Evolutionary conservation across 148 eudicot genomes (phyloP).

Genomic region (Polygonum maritimum): DNA sequence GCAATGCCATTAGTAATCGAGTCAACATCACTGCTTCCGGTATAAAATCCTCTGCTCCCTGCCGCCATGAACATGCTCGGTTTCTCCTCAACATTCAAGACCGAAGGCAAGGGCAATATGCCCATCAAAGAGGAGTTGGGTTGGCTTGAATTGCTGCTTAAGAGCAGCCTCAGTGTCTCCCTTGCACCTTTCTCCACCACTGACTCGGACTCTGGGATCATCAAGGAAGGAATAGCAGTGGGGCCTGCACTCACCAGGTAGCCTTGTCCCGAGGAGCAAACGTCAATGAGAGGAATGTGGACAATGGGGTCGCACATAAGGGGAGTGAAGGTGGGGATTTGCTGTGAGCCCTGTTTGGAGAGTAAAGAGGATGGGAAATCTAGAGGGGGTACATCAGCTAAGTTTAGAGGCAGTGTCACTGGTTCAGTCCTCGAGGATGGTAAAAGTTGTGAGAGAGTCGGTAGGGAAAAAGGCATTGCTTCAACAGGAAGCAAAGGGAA

Average conservation of each 20-base stretch:
- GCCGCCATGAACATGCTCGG: conserved; percentile 35
- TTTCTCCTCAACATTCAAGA: conserved; percentile 29
- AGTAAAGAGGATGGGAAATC: conserved; percentile 52
- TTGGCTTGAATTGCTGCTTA: conserved; percentile 38
- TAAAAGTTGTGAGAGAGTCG: conserved; percentile 64
- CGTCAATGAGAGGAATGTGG: conserved; percentile 72
- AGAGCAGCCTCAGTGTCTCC: conserved; percentile 71
- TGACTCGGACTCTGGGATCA: conserved; percentile 51
- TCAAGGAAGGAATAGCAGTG: conserved; percentile 41
- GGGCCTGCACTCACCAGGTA: conserved; percentile 84
- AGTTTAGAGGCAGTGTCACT: conserved; percentile 31
- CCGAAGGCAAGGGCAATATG: conserved; percentile 23
- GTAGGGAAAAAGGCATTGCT: conserved; percentile 33
- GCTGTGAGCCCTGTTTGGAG: conserved; percentile 43
- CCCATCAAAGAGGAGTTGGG: conserved; percentile 34
- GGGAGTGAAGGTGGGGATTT: conserved; percentile 65
- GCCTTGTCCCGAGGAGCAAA: conserved; percentile 87
- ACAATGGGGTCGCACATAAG: conserved; percentile 83
- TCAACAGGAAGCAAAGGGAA: conserved; percentile 35
- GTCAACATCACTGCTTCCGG: conserved; percentile 51
- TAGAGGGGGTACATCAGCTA: conserved; percentile 30
- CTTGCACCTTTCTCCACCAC: conserved; percentile 65
- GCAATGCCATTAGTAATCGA: conserved; percentile 24
- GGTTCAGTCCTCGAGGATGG: conserved; percentile 28
- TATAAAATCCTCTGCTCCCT: conserved; percentile 70